Conservation (phyloP, 2,329 filamentous ascomycete species). For the Claviceps pazoutovae region DNA sequence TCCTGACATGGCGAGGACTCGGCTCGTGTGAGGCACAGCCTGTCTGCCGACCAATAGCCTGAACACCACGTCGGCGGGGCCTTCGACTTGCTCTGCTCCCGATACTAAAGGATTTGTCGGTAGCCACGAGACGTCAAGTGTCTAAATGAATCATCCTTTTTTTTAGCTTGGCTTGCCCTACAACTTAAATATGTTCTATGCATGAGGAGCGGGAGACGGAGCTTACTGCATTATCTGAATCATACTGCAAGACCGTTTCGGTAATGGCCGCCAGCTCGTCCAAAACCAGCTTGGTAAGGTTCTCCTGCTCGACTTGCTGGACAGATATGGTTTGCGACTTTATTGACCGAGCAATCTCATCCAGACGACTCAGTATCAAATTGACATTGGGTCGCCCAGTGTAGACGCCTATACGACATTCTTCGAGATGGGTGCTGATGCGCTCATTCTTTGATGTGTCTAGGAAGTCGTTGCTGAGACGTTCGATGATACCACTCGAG, state of each 20-base stretch:
- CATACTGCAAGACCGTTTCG: conserved; percentile 15
- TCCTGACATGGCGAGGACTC: conserved; percentile 12
- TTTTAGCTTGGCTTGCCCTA: background rate
- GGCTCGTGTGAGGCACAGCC: background rate
- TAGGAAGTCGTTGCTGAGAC: conserved; percentile 17
- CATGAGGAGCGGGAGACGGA: background rate
- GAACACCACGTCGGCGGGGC: conserved; percentile 28
- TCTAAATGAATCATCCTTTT: conserved; percentile 8
- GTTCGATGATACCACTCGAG: conserved; percentile 13
- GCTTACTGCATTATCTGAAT: conserved; percentile 11
- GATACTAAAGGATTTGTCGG: conserved; percentile 10
- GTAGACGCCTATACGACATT: conserved; percentile 16
- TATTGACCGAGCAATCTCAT: conserved; percentile 16
- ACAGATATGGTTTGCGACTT: conserved; percentile 15
- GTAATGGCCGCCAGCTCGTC: conserved; percentile 20
- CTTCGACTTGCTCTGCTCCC: conserved; percentile 18
- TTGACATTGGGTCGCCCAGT: conserved; percentile 16
- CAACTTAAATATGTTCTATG: background rate
- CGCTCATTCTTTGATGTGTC: conserved; percentile 18
- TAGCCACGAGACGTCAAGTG: conserved; percentile 30
- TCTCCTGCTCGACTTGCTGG: conserved; percentile 7
- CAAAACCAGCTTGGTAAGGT: conserved; percentile 12
- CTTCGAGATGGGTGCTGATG: conserved; percentile 10
- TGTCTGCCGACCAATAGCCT: conserved; percentile 27
- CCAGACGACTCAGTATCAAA: conserved; percentile 22